These are phyloP conservation scores for Claviceps fusiformis DNA, from an alignment of 2,329 filamentous ascomycete genomes.

Conservation along the genomic window DNA sequence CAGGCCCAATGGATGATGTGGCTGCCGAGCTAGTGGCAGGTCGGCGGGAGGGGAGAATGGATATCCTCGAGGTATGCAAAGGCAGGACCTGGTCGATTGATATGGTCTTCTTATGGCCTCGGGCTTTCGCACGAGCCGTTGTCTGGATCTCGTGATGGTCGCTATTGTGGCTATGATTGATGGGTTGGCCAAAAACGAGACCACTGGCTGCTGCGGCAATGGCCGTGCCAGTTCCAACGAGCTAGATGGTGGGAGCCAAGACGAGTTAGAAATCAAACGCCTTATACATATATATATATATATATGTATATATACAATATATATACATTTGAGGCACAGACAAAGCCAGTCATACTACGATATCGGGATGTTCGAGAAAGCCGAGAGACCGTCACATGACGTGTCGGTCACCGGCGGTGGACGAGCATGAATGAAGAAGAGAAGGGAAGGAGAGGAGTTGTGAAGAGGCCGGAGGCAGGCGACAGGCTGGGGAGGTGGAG, in stretches of 20 bases:
- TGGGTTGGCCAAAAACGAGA: slow-evolving; percentile 43
- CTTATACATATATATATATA: neutral
- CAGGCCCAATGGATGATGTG: neutral
- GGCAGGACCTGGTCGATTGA: slow-evolving; percentile 22
- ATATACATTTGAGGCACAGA: neutral
- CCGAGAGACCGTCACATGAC: neutral
- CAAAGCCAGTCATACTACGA: neutral
- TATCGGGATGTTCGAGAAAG: neutral
- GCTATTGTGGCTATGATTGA: slow-evolving; percentile 23
- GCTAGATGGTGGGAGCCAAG: slow-evolving; percentile 25
- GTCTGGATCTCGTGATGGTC: slow-evolving; percentile 12
- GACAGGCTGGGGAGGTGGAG: neutral
- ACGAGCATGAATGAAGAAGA: neutral
- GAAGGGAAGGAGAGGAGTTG: neutral
- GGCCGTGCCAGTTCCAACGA: slow-evolving; percentile 48
- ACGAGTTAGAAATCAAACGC: slow-evolving; percentile 7
- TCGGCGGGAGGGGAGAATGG: slow-evolving; percentile 4
- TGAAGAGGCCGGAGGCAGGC: neutral
- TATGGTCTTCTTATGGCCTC: slow-evolving; percentile 17
- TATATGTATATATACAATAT: neutral
- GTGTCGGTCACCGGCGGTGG: too few relatives aligned
- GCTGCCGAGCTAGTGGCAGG: slow-evolving; percentile 4
- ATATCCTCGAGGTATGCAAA: neutral
- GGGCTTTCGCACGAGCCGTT: slow-evolving; percentile 2
- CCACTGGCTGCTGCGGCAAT: slow-evolving; percentile 46